Conservation (phyloP, 225 moss, liverwort and hornwort genomes). For the Sphagnum tenellum region DNA sequence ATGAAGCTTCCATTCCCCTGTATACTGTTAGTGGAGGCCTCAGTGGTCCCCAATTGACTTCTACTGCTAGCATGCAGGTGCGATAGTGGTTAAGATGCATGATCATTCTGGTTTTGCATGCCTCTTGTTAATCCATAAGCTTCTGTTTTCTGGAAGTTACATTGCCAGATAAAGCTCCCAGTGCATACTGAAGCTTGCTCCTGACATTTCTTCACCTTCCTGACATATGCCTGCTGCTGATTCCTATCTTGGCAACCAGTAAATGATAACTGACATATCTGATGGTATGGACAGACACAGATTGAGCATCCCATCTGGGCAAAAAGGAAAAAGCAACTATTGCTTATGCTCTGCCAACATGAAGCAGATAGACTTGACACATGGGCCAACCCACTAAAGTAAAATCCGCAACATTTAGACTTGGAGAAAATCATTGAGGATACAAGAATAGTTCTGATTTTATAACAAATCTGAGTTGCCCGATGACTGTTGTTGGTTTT, state of each 20-base stretch:
- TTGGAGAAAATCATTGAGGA: too few species aligned
- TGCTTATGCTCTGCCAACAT: conserved; percentile 67
- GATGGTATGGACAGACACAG: too few species aligned
- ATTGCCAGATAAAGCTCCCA: too few species aligned
- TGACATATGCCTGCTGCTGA: conserved; percentile 17
- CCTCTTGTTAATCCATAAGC: conserved; percentile 17
- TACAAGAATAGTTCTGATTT: too few species aligned
- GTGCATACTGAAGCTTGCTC: too few species aligned
- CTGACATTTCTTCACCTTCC: too few species aligned
- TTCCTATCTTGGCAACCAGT: conserved; percentile 5
- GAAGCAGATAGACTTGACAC: conserved; percentile 81
- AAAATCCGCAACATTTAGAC: conserved; percentile 3
- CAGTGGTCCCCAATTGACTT: too few species aligned
- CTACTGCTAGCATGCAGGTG: too few species aligned
- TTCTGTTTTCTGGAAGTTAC: conserved; percentile 12
- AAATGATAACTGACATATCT: not conserved
- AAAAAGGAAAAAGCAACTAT: conserved; percentile 51
- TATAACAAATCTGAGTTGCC: too few species aligned
- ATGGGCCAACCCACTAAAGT: conserved; percentile 87
- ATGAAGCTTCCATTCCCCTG: conserved; percentile 1
- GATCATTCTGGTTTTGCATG: not conserved
- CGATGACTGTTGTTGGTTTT: too few species aligned
- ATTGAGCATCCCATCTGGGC: conserved; percentile 51
- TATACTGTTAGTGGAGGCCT: too few species aligned
- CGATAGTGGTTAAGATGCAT: too few species aligned